Conservation (phyloP, 352 stramenopile genomes). For the Globisporangium emineosum region DNA sequence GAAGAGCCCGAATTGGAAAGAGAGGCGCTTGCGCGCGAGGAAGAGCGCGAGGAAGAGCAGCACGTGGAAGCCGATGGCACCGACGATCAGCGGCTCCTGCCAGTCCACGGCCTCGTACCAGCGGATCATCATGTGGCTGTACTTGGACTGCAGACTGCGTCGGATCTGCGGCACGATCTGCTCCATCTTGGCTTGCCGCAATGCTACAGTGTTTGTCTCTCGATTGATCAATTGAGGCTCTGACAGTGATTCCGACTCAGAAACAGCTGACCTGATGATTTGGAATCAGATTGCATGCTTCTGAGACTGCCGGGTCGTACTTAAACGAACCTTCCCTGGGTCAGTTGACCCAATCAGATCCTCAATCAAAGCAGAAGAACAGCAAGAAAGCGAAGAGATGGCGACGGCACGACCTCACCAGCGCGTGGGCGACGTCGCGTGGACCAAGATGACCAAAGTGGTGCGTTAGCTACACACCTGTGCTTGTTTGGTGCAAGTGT, state of each 20-base stretch:
- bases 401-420: conserved; percentile 54
- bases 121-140: conserved; percentile 68
- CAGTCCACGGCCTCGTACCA: conserved; percentile 86
- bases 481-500: not conserved
- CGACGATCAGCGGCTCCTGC: conserved; percentile 68
- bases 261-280: not conserved
- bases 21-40: conserved; percentile 51
- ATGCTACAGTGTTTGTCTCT: no score
- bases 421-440: conserved; percentile 80
- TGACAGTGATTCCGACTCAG: not conserved
- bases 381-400: conserved; percentile 27
- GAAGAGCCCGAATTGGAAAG: conserved; percentile 63
- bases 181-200: conserved; percentile 45
- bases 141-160: conserved; percentile 68
- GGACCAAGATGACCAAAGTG: conserved; percentile 94
- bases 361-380: not conserved
- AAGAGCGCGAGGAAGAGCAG: conserved; percentile 53
- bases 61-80: conserved; percentile 51
- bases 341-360: not conserved
- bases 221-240: no score
- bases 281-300: not conserved
- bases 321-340: not conserved
- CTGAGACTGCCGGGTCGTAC: no score
- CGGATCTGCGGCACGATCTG: conserved; percentile 53
- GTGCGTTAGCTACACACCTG: conserved; percentile 25